Conservation (phyloP, 2,329 filamentous ascomycete species). For the Colletotrichum sp. region DNA sequence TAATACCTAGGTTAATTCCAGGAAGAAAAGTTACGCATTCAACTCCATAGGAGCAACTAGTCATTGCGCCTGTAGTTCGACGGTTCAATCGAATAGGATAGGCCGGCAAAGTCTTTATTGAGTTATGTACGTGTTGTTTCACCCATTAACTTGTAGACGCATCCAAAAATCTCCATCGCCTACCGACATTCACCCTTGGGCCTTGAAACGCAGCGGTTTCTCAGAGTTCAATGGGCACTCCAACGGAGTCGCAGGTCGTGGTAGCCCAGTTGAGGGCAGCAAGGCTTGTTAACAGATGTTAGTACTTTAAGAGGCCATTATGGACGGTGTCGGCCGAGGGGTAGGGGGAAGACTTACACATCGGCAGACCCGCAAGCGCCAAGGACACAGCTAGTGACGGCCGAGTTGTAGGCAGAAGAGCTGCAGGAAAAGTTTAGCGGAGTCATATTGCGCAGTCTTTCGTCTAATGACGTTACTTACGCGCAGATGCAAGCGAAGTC, state of each 20-base stretch:
- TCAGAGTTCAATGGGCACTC: not conserved
- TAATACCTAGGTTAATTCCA: not conserved
- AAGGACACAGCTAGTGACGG: constrained; percentile 5
- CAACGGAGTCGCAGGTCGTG: constrained; percentile 1
- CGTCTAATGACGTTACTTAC: not conserved
- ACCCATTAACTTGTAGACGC: not conserved
- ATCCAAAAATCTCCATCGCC: not conserved
- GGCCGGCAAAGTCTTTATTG: not conserved
- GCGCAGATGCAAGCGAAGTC: constrained; percentile 22
- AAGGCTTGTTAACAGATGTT: not conserved
- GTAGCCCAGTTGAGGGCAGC: constrained; percentile 1
- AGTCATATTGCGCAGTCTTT: not conserved
- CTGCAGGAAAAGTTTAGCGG: not conserved
- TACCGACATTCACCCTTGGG: not conserved
- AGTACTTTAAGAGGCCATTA: not conserved
- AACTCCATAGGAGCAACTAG: not conserved
- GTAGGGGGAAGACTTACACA: not conserved
- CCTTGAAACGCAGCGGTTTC: not conserved
- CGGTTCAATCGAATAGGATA: not conserved
- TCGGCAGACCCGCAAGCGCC: not conserved
- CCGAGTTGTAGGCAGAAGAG: constrained; percentile 4
- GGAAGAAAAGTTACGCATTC: not conserved
- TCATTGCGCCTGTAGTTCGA: not conserved
- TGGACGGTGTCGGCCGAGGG: not conserved
- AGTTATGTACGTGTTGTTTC: not conserved